A percentile compares a stretch with the other conserved stretches of the same genome.
Evolutionary conservation across 2,329 filamentous ascomycete genomes (phyloP).

Genomic region (Meredithiella fracta): DNA sequence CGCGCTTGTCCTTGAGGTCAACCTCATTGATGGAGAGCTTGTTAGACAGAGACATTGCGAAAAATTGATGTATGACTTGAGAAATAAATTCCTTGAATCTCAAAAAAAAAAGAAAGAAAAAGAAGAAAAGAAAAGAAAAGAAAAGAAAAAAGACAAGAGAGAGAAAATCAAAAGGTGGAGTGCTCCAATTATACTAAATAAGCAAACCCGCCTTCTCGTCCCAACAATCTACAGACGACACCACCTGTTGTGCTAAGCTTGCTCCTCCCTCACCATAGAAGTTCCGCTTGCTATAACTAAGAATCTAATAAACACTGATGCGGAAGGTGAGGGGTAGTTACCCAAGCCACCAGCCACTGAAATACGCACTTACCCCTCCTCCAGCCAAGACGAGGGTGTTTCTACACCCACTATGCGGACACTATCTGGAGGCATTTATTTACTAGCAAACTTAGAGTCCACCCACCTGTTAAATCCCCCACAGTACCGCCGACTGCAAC

Average conservation of each 20-base stretch:
- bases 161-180: neutral
- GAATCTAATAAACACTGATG: no score
- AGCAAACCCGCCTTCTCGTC: no score
- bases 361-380: neutral
- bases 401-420: neutral
- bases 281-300: no score
- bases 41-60: slow-evolving; percentile 91
- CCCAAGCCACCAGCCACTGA: neutral
- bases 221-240: no score
- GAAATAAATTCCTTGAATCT: neutral
- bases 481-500: no score
- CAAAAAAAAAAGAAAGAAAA: neutral
- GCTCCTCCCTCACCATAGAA: no score
- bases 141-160: neutral
- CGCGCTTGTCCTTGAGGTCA: slow-evolving; percentile 95
- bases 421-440: no score
- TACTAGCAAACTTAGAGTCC: no score
- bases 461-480: no score
- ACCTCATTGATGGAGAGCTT: slow-evolving; percentile 95
- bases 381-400: no score
- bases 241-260: no score
- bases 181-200: neutral
- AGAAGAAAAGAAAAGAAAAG: neutral
- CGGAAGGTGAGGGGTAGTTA: no score
- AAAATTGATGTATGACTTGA: slow-evolving; percentile 18